Conservation (phyloP, 1,284 basidiomycete species). For the Sanguinoderma infundibulare region DNA sequence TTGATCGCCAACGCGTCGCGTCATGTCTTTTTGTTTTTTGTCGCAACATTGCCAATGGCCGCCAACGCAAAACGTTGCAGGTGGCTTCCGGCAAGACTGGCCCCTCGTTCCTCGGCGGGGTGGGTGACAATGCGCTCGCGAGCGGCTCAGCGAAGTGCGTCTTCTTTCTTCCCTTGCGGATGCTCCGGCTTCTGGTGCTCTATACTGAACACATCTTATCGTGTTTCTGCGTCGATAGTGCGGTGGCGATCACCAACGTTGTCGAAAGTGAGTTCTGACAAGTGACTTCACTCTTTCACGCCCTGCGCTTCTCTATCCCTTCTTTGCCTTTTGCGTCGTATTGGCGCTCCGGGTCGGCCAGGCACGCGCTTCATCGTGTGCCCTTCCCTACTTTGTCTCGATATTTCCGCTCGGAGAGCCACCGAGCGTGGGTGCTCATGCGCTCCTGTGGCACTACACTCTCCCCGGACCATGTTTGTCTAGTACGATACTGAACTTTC, state of each 20-base stretch:
- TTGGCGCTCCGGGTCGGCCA: background rate
- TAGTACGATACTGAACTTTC: background rate
- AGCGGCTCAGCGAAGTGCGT: constrained; percentile 19
- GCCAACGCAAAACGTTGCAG: background rate
- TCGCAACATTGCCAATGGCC: background rate
- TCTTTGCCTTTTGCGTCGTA: background rate
- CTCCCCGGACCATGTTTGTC: too few relatives aligned
- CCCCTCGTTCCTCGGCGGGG: constrained; percentile 12
- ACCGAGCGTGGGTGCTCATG: background rate
- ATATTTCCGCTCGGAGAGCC: background rate
- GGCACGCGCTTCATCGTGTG: background rate
- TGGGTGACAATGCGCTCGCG: constrained; percentile 15
- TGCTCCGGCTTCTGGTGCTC: background rate
- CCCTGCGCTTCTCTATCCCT: background rate
- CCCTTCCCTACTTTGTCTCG: background rate
- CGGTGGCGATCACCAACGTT: constrained; percentile 11
- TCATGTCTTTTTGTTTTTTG: background rate
- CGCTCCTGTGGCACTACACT: too few relatives aligned
- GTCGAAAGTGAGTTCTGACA: constrained; percentile 16
- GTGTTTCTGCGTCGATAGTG: background rate
- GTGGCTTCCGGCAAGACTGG: background rate
- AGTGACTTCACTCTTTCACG: background rate
- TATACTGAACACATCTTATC: background rate
- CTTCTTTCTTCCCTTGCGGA: background rate
- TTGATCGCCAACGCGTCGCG: background rate